Base-by-base conservation (phyloP, 306 rosid species). In the Quercus robur region DNA sequence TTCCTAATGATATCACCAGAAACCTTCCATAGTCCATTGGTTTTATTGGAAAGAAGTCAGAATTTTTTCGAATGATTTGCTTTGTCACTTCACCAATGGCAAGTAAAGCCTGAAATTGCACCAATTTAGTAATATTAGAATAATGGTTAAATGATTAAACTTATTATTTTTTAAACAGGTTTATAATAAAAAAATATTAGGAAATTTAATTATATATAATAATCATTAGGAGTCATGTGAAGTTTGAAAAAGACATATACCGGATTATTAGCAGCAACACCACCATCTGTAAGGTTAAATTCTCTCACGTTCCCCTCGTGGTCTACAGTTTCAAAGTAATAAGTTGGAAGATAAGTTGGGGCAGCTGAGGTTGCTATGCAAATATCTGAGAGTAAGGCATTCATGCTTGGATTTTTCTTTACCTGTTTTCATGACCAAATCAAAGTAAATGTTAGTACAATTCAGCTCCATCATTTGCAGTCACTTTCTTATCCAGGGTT, bases 341-440 rank as follows among this genome's bases (percentile, higher is more conserved):
- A 86, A 80, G 97, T 87, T 4, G 97, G 97, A 57, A 89, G 73
- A 80, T 89, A 88, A n/a, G 97, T 91, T 18, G 97, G 97, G 18
- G 97, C 94, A 10, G 97, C 97, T 1, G 94, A 89, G 13, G 97
- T 91, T n/a, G 84, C 76, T 17, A 89, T 89, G 86, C 94, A 81
- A 81, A 91, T 85, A 67, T 91, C 97, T 4, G 91, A 83, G 15
- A 88, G 56, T 20, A 35, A 67, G 0, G 83, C 92, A 75, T 89
- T 74, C 25, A 78, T 11, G 2, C 14, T 51, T 17, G 85, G 87
- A 17, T 77, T 54, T 0, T 77, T 35, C 74, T 85, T 78, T 57
- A 85, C 52, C 97, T 89, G 84, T 11, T 1, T 1, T 5, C 5
- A 35, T n/a, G 35, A 25, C 15, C 3, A 41, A 56, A 55, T 18